Percentiles rank a stretch among this genome's conserved stretches.
Evolutionary conservation across 164 flowering plant species (phyloP).

Genomic region (Santalum album): DNA sequence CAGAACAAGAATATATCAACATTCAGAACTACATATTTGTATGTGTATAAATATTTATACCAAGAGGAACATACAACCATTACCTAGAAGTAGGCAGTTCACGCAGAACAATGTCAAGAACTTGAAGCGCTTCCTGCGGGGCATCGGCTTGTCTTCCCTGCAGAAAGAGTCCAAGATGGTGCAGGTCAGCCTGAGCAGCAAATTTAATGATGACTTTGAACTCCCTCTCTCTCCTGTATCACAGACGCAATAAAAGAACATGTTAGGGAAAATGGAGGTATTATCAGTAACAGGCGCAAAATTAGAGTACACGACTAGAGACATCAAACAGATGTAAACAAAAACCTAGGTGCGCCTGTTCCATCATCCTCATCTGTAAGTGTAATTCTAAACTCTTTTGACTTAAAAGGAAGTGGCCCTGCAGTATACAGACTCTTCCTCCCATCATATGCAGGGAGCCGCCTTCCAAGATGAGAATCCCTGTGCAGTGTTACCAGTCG

Average conservation of each 20-base stretch:
- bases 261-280: not conserved
- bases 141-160: conserved; percentile 91
- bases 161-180: conserved; percentile 76
- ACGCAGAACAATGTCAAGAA: conserved; percentile 90
- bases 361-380: conserved; percentile 86
- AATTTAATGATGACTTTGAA: conserved; percentile 78
- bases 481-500: conserved; percentile 55
- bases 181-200: conserved; percentile 86
- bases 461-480: conserved; percentile 76
- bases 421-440: conserved; percentile 94
- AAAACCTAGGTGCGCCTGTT: conserved; percentile 55
- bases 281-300: not conserved
- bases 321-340: not conserved
- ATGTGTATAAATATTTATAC: not conserved
- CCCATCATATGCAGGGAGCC: conserved; percentile 98
- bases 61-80: not conserved
- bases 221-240: conserved; percentile 61
- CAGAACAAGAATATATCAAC: not conserved
- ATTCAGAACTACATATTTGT: no score
- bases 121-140: conserved; percentile 96
- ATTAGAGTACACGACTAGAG: not conserved
- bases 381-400: conserved; percentile 59
- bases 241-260: conserved; percentile 1
- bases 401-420: conserved; percentile 79
- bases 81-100: conserved; percentile 80